phyloP scores from a whole-genome alignment of 768 basidiomycete genomes.

The Pisolithus albus region DNA sequence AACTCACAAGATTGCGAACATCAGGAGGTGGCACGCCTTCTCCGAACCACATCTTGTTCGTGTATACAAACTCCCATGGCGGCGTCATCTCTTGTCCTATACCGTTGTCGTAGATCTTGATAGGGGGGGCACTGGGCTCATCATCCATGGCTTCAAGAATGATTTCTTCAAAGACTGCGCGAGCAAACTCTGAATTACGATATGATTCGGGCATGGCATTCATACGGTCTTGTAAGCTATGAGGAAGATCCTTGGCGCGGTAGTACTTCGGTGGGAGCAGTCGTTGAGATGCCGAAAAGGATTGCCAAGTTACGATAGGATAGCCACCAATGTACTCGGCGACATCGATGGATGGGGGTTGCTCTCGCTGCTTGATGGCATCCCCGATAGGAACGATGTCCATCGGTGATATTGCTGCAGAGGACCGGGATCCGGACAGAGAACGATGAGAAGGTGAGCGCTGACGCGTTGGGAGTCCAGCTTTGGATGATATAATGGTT shows the following conservation, averaged over 20 bases:
- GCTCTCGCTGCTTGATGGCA: background rate
- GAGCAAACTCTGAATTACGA: slow-evolving; percentile 38
- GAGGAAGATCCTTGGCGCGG: slow-evolving; percentile 49
- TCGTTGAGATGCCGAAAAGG: slow-evolving; percentile 12
- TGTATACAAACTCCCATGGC: slow-evolving; percentile 82
- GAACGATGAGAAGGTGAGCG: background rate
- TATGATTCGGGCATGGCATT: slow-evolving; percentile 42
- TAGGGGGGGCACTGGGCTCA: slow-evolving; percentile 63
- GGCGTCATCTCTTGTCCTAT: slow-evolving; percentile 67
- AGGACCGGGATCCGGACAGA: background rate
- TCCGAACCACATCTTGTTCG: slow-evolving; percentile 73
- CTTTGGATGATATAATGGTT: background rate
- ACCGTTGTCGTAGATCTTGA: slow-evolving; percentile 55
- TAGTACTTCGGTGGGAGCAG: slow-evolving; percentile 17
- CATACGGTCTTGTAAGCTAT: slow-evolving; percentile 58
- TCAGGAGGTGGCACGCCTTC: slow-evolving; percentile 65
- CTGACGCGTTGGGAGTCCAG: background rate
- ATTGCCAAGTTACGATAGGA: slow-evolving; percentile 18
- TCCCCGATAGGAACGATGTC: background rate
- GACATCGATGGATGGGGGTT: background rate
- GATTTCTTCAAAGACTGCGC: slow-evolving; percentile 53
- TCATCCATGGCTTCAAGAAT: slow-evolving; percentile 59
- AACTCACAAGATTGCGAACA: slow-evolving; percentile 50
- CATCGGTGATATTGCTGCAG: background rate
- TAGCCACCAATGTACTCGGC: slow-evolving; percentile 3